These are phyloP conservation scores for Lachnellula cervina DNA, from an alignment of 2,329 filamentous ascomycete genomes.

Conservation along the genomic window DNA sequence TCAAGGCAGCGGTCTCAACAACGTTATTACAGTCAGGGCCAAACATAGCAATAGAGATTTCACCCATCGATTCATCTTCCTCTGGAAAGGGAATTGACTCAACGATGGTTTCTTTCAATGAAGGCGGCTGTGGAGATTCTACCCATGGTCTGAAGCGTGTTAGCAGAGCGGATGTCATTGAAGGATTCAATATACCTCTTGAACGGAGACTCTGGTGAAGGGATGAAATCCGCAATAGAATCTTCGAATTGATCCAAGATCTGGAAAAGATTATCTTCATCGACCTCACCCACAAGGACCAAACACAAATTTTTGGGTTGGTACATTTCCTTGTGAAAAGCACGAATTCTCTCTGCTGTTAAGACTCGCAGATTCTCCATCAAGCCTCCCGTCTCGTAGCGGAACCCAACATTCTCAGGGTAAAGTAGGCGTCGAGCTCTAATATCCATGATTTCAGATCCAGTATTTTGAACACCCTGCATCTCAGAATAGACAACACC, in stretches of 20 bases:
- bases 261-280: conserved; percentile 72
- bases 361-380: conserved; percentile 84
- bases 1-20: conserved; percentile 65
- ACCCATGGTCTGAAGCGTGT: conserved; percentile 66
- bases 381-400: conserved; percentile 98
- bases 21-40: conserved; percentile 76
- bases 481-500: conserved; percentile 98
- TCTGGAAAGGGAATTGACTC: conserved; percentile 89
- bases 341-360: conserved; percentile 84
- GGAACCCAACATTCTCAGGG: conserved; percentile 83
- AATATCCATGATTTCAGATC: conserved; percentile 82
- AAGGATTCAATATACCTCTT: conserved; percentile 39
- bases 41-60: conserved; percentile 80
- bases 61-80: conserved; percentile 89
- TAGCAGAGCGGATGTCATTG: not conserved
- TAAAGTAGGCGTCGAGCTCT: conserved; percentile 76
- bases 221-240: conserved; percentile 77
- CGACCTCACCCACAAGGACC: conserved; percentile 85
- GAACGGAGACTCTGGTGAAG: conserved; percentile 69
- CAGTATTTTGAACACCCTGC: conserved; percentile 88
- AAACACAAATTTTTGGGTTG: conserved; percentile 93
- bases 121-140: conserved; percentile 73
- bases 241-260: conserved; percentile 87
- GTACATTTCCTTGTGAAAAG: conserved; percentile 95
- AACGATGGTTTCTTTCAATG: conserved; percentile 65